Evolutionary conservation across 768 basidiomycete species (phyloP).

Genomic region (Rubroboletus pulcherrimus): DNA sequence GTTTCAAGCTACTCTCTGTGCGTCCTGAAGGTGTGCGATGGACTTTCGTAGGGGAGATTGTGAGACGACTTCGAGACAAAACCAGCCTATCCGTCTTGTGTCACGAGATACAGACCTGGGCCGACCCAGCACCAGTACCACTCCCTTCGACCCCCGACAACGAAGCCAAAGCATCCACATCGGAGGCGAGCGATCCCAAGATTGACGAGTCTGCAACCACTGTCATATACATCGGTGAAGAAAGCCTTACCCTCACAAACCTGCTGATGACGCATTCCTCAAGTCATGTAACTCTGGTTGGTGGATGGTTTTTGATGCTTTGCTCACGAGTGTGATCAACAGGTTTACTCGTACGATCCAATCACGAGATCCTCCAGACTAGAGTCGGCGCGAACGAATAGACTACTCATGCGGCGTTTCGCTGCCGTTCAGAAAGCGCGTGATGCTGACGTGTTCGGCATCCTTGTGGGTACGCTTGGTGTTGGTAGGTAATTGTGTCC

Average conservation of each 20-base stretch:
- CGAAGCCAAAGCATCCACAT: not conserved
- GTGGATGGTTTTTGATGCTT: not conserved
- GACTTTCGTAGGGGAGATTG: constrained; percentile 15
- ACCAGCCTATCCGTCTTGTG: constrained; percentile 35
- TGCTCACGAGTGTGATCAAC: not conserved
- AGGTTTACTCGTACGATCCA: constrained; percentile 83
- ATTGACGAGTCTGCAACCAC: constrained; percentile 2
- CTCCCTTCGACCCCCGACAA: not conserved
- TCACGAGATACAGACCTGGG: constrained; percentile 29
- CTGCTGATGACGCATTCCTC: constrained; percentile 77
- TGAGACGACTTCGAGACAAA: constrained; percentile 21
- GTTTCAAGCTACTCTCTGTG: not conserved
- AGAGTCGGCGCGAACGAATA: constrained; percentile 71
- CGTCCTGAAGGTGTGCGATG: not conserved
- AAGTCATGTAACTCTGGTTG: constrained; percentile 45
- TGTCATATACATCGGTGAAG: constrained; percentile 69
- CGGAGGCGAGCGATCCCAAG: not conserved
- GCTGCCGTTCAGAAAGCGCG: constrained; percentile 82
- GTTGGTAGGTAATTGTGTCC: constrained; percentile 51
- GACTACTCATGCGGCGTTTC: constrained; percentile 86
- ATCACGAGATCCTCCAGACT: constrained; percentile 40
- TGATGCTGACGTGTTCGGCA: constrained; percentile 91
- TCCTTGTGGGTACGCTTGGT: constrained; percentile 91
- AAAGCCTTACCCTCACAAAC: constrained; percentile 79
- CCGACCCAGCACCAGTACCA: constrained; percentile 11